Evolutionary conservation across 805 yeast genomes (phyloP).

Genomic region (Kodamaea kaohsiungensis): DNA sequence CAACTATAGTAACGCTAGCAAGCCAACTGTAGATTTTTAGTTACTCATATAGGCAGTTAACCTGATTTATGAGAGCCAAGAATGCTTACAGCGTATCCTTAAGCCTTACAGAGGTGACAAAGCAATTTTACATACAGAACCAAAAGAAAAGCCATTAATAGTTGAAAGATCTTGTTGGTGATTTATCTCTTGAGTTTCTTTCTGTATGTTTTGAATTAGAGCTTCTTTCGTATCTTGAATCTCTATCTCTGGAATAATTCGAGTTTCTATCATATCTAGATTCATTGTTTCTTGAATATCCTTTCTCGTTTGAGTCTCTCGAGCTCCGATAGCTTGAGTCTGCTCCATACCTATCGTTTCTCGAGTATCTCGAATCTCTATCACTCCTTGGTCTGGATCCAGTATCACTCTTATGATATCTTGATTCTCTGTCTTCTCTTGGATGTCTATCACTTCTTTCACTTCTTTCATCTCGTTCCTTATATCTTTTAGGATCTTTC

Average conservation of each 20-base stretch:
- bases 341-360: background rate
- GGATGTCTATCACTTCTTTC: constrained; percentile 12
- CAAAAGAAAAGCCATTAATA: background rate
- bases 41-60: no score
- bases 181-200: constrained; percentile 4
- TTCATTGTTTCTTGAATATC: background rate
- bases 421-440: background rate
- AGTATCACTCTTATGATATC: background rate
- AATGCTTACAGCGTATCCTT: no score
- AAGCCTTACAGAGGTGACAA: no score
- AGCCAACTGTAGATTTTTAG: no score
- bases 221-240: background rate
- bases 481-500: background rate
- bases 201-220: background rate
- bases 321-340: background rate
- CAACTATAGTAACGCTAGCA: no score
- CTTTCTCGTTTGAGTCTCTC: background rate
- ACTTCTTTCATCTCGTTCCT: constrained; percentile 5
- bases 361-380: background rate
- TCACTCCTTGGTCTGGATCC: background rate
- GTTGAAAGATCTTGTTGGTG: constrained; percentile 7
- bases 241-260: background rate
- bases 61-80: no score
- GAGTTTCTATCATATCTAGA: background rate
- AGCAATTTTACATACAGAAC: no score